Percentiles rank a stretch among this genome's conserved stretches.
These are phyloP conservation scores for Lentinula novae-zelandiae DNA, from an alignment of 1,284 basidiomycete genomes.

Conservation along the genomic window DNA sequence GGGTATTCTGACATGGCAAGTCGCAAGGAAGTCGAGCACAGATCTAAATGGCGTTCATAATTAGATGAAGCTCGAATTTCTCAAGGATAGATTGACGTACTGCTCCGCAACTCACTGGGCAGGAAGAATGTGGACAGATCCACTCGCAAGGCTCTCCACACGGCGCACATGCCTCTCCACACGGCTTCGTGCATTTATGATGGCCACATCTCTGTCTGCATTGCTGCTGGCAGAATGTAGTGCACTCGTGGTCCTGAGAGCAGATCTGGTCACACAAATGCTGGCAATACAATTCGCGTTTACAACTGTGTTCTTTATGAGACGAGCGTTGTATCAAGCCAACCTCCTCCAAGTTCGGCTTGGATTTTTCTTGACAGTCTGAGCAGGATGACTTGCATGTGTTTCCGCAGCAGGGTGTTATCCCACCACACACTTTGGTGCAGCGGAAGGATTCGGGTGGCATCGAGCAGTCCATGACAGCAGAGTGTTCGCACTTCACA, in stretches of 20 bases:
- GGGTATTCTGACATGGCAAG: constrained; percentile 39
- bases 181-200: constrained; percentile 42
- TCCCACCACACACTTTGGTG: constrained; percentile 35
- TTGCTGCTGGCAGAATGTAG: constrained; percentile 36
- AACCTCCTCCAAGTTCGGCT: constrained; percentile 2
- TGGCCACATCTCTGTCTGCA: constrained; percentile 62
- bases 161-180: constrained; percentile 56
- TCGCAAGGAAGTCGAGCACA: constrained; percentile 70
- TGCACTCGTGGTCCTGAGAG: constrained; percentile 46
- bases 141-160: constrained; percentile 63
- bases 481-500: constrained; percentile 54
- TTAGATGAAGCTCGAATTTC: background rate
- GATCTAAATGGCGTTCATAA: constrained; percentile 36
- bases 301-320: constrained; percentile 51
- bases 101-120: constrained; percentile 68
- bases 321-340: constrained; percentile 23
- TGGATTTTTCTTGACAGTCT: constrained; percentile 42
- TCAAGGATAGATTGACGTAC: constrained; percentile 34
- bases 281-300: constrained; percentile 51
- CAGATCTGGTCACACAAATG: constrained; percentile 54
- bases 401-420: constrained; percentile 55
- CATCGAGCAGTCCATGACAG: constrained; percentile 40
- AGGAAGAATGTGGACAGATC: constrained; percentile 51
- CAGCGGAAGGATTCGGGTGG: constrained; percentile 43
- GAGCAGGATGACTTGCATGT: constrained; percentile 46